phyloP scores from a whole-genome alignment of 305 asterid genomes.

The Fraxinus angustifolia region DNA sequence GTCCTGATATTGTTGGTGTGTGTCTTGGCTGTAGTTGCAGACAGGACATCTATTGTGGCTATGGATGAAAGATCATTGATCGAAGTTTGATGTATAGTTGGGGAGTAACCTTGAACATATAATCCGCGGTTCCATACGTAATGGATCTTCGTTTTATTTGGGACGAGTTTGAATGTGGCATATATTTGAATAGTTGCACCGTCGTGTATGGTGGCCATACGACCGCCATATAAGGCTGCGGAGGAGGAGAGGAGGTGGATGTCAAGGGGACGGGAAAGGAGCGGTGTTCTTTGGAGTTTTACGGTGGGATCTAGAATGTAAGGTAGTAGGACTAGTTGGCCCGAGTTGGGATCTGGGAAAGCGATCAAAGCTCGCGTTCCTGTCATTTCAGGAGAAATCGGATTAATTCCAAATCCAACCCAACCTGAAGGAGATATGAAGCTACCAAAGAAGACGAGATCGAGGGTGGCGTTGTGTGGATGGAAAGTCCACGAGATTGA shows the following conservation, averaged over 20 bases:
- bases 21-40: slow-evolving; percentile 45
- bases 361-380: slow-evolving; percentile 77
- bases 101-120: slow-evolving; percentile 92
- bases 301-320: slow-evolving; percentile 71
- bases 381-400: slow-evolving; percentile 76
- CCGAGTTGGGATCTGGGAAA: slow-evolving; percentile 85
- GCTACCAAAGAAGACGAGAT: slow-evolving; percentile 68
- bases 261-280: slow-evolving; percentile 87
- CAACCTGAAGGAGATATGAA: slow-evolving; percentile 95
- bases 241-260: slow-evolving; percentile 66
- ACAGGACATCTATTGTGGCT: slow-evolving; percentile 58
- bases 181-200: slow-evolving; percentile 69
- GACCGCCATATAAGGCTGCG: slow-evolving; percentile 71
- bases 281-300: slow-evolving; percentile 57
- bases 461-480: slow-evolving; percentile 72
- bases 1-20: slow-evolving; percentile 29
- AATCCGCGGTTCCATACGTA: slow-evolving; percentile 78
- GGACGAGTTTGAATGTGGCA: slow-evolving; percentile 54
- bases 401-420: slow-evolving; percentile 94
- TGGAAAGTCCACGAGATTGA: slow-evolving; percentile 84
- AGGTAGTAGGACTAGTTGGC: slow-evolving; percentile 75
- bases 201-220: slow-evolving; percentile 72
- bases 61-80: slow-evolving; percentile 60
- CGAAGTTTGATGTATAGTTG: slow-evolving; percentile 69
- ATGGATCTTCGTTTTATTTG: slow-evolving; percentile 63